Base-by-base conservation (phyloP, 2,329 filamentous ascomycete genomes). In the Lachnellula occidentalis region DNA sequence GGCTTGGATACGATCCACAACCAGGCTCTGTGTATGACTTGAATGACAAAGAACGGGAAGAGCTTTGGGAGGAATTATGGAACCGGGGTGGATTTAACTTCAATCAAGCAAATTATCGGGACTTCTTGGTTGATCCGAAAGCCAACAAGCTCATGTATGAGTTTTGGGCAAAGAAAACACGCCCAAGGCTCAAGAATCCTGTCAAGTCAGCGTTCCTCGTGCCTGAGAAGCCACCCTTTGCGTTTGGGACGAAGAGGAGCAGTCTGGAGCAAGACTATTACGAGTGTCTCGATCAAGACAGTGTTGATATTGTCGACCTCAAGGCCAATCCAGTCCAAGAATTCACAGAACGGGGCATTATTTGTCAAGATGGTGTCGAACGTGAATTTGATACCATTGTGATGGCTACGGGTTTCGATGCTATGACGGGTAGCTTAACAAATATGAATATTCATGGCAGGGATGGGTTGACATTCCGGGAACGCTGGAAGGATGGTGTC, bases 221-320 rank as follows among this genome's bases (percentile, higher is more conserved):
- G 56, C 39, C 65, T 60, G 45, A 66, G 1, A 60, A 61, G 45
- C 62, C 65, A 0, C 53, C 46, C 24, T 55, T 60, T 53, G 75
- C 71, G 24, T 84, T 80, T 61, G 81, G 78, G 7, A 70, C 74
- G 41, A 83, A 81, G 67, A 67, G 76, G 0, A 69, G 68, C 2
- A 71, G 69, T 0, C 67, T 79, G 0, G 77, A 80, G 55, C 64
- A 73, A 24, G 66, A 70, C 48, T 81, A 77, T 63, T 80, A 74
- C 58, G 77, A 80, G 56, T 66, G 70, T 6, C 70, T 76, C 50
- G 72, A 79, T 54, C 75, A 80, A 1, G 59, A 71, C 0, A 58
- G 80, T 1, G 71, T 80, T 1, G 68, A 76, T 48, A 60, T 78
- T 27, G 73, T 71, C 11, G 61, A 69, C 11, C 34, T 53, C 5